Percentiles rank a stretch among this genome's conserved stretches.
These are phyloP conservation scores for Fraxinus platypoda DNA, from an alignment of 305 asterid species.

Conservation along the genomic window DNA sequence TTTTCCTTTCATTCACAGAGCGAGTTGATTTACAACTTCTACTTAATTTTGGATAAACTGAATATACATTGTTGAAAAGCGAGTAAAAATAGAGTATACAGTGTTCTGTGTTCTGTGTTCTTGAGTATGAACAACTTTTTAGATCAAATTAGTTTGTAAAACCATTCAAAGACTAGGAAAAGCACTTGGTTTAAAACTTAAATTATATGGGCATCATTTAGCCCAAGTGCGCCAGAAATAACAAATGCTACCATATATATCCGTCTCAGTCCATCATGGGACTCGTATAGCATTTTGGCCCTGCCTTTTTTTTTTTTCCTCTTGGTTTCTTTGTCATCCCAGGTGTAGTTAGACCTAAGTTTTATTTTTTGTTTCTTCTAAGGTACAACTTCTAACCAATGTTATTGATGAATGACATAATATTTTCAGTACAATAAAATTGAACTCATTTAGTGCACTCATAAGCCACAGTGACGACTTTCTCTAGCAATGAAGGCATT, in stretches of 20 bases:
- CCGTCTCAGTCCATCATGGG: background rate
- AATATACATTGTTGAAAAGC: background rate
- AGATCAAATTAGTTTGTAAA: background rate
- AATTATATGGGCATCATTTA: background rate
- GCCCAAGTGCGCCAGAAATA: background rate
- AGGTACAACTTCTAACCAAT: background rate
- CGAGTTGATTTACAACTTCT: background rate
- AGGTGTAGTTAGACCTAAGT: background rate
- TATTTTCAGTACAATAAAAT: background rate
- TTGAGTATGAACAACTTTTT: background rate
- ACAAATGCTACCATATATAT: background rate
- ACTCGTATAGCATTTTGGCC: background rate
- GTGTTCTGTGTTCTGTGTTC: background rate
- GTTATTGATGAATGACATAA: background rate
- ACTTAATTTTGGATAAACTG: background rate
- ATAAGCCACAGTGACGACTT: background rate
- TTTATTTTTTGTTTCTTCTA: background rate
- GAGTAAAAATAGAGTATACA: background rate
- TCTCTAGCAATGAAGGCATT: conserved; percentile 15
- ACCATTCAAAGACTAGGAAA: background rate
- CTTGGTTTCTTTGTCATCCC: background rate
- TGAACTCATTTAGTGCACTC: background rate
- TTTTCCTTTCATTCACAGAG: conserved; percentile 6
- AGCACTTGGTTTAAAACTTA: background rate
- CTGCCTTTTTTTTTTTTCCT: background rate